Conservation (phyloP, 2,329 filamentous ascomycete species). For the Ophiostoma himal-ulmi region DNA sequence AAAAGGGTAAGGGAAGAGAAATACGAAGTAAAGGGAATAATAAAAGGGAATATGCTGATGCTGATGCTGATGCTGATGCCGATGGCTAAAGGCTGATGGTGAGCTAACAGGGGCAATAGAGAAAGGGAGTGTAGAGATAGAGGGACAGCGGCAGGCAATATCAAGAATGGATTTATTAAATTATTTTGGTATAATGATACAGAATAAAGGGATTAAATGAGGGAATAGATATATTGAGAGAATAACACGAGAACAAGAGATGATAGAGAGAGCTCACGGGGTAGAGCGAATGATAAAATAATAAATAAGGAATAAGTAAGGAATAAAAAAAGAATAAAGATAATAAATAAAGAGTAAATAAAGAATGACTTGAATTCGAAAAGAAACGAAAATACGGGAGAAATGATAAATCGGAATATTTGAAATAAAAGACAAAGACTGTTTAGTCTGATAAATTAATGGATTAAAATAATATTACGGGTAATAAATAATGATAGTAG, state of each 20-base stretch:
- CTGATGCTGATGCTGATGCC: no score
- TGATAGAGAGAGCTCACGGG: neutral
- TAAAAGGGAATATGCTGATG: neutral
- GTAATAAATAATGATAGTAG: neutral
- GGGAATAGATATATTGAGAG: neutral
- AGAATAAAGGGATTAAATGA: no score
- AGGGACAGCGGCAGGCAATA: neutral
- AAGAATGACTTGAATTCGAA: neutral
- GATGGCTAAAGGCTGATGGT: neutral
- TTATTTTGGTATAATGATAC: neutral
- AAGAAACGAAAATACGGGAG: neutral
- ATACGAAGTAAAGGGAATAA: neutral
- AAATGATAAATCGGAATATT: neutral
- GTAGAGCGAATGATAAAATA: neutral
- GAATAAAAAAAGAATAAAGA: neutral
- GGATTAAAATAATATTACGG: no score
- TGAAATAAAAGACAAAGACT: no score
- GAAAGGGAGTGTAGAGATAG: neutral
- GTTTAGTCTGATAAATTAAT: neutral
- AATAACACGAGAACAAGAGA: neutral
- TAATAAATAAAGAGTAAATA: neutral
- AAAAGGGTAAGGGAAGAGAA: neutral
- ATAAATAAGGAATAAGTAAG: neutral
- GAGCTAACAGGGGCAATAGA: slow-evolving; percentile 4
- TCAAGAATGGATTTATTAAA: neutral